Evolutionary conservation across 73 alveolate species (phyloP).

Genomic region (Paramecium sonneborni): DNA sequence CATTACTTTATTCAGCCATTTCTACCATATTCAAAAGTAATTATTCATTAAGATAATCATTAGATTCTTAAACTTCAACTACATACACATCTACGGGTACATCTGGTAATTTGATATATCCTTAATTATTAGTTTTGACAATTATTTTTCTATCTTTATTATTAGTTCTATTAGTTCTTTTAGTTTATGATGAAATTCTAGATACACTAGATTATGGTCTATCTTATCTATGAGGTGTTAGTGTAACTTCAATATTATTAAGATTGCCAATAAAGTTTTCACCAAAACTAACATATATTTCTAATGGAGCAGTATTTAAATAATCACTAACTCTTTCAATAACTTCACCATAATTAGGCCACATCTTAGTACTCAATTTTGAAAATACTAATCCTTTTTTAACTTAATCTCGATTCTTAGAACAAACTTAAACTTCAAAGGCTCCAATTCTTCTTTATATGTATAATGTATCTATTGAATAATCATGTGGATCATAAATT

Average conservation of each 20-base stretch:
- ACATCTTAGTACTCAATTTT: constrained; percentile 62
- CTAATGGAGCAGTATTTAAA: constrained; percentile 52
- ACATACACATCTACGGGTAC: constrained; percentile 68
- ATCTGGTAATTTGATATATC: constrained; percentile 45
- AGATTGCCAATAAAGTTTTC: constrained; percentile 7
- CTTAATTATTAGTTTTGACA: constrained; percentile 59
- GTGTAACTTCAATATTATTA: constrained; percentile 51
- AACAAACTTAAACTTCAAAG: constrained; percentile 68
- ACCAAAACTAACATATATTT: constrained; percentile 25
- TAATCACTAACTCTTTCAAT: constrained; percentile 38
- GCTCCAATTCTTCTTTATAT: constrained; percentile 62
- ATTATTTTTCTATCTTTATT: constrained; percentile 46
- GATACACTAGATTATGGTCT: constrained; percentile 61
- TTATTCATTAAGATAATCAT: constrained; percentile 52
- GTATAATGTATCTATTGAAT: constrained; percentile 29
- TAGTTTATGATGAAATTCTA: constrained; percentile 29
- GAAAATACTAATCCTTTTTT: constrained; percentile 56
- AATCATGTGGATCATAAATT: constrained; percentile 61
- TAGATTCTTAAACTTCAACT: constrained; percentile 70
- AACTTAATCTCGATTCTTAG: constrained; percentile 55
- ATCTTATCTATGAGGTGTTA: background rate
- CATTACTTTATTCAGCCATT: constrained; percentile 18
- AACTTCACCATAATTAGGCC: constrained; percentile 69
- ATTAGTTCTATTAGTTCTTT: background rate
- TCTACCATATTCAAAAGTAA: constrained; percentile 5